Evolutionary conservation across 1,139 yeast genomes (phyloP).

Genomic region (Pichia cactophila): DNA sequence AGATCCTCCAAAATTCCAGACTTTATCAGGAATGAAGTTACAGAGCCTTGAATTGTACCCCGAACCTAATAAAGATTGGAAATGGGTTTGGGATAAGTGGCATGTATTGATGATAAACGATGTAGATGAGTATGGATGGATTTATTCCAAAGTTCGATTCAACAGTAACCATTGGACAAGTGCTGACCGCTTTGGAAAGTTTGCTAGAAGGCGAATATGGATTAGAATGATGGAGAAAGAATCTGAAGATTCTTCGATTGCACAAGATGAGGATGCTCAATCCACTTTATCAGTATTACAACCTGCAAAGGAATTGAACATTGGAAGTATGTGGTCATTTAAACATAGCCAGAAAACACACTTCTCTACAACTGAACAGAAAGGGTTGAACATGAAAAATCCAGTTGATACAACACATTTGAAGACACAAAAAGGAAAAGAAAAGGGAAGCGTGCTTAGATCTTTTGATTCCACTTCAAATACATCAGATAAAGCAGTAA

Average conservation of each 20-base stretch:
- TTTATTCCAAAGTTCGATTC: conserved; percentile 46
- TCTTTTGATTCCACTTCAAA: background rate
- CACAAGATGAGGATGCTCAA: background rate
- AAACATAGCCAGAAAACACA: background rate
- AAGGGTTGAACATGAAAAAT: no score
- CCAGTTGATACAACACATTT: no score
- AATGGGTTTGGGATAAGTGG: conserved; percentile 70
- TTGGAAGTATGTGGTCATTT: background rate
- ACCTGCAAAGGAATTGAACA: background rate
- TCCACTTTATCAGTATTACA: background rate
- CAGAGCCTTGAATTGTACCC: conserved; percentile 39
- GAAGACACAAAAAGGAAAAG: background rate
- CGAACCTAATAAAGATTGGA: conserved; percentile 61
- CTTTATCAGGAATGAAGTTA: conserved; percentile 25
- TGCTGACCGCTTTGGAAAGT: conserved; percentile 43
- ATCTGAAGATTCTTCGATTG: background rate
- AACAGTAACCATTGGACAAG: conserved; percentile 52
- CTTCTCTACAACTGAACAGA: background rate
- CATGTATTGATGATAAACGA: conserved; percentile 64
- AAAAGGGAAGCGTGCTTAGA: background rate
- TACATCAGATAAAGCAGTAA: background rate
- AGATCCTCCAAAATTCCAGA: conserved; percentile 44
- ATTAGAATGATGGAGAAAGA: conserved; percentile 29
- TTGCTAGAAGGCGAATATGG: conserved; percentile 59
- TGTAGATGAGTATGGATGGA: conserved; percentile 76